phyloP scores from a whole-genome alignment of 495 filamentous ascomycete genomes.

The Aspergillus sparsus region DNA sequence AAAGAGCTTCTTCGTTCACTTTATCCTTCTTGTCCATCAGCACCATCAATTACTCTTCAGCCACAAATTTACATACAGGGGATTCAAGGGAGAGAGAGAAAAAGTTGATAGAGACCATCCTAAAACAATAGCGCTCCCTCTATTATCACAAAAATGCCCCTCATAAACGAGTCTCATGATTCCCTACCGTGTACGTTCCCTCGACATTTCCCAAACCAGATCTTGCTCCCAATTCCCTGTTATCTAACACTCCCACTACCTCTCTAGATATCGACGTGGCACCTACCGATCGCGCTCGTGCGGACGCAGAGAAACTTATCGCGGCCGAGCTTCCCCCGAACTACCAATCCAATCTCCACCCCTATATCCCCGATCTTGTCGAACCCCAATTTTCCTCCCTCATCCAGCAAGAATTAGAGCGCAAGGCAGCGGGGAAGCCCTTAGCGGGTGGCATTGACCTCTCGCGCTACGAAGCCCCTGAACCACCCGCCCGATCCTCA shows the following conservation, averaged over 20 bases:
- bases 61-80: too few species aligned
- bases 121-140: background rate
- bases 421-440: slow-evolving; percentile 54
- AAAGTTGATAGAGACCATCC: too few species aligned
- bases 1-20: too few species aligned
- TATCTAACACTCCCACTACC: slow-evolving; percentile 17
- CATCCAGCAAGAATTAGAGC: slow-evolving; percentile 62
- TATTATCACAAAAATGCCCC: slow-evolving; percentile 56
- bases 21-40: too few species aligned
- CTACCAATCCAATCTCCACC: slow-evolving; percentile 38
- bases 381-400: slow-evolving; percentile 58
- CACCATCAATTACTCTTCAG: too few species aligned
- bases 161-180: slow-evolving; percentile 73
- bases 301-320: slow-evolving; percentile 64
- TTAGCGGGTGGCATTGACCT: slow-evolving; percentile 69
- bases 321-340: slow-evolving; percentile 59
- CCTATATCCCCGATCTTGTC: slow-evolving; percentile 40
- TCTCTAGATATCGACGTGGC: slow-evolving; percentile 68
- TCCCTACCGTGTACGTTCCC: slow-evolving; percentile 73
- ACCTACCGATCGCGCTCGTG: slow-evolving; percentile 59
- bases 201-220: slow-evolving; percentile 19
- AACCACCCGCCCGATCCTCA: slow-evolving; percentile 38
- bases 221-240: background rate
- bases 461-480: slow-evolving; percentile 74
- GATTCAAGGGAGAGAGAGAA: background rate